phyloP scores from a whole-genome alignment of 768 basidiomycete genomes.

The Inosperma sp. region DNA sequence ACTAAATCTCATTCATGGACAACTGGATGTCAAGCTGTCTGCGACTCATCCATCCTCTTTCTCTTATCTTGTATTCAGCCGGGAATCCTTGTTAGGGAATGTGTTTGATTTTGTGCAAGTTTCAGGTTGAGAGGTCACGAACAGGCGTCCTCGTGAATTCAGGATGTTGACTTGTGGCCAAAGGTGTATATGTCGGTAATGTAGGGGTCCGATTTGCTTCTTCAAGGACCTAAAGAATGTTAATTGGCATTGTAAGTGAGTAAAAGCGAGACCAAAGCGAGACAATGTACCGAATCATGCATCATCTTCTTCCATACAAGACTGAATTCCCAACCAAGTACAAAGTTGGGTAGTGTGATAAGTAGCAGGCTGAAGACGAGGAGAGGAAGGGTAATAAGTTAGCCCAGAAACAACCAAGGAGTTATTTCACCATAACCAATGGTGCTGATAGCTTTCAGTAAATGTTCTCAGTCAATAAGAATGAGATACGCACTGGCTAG shows the following conservation, averaged over 20 bases:
- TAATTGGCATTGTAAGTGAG: not conserved
- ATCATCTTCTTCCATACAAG: slow-evolving; percentile 84
- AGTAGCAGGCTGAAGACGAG: too few species aligned
- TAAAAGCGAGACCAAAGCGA: too few species aligned
- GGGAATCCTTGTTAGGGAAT: too few species aligned
- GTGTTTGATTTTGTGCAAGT: slow-evolving; percentile 60
- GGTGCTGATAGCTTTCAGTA: slow-evolving; percentile 68
- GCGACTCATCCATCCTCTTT: too few species aligned
- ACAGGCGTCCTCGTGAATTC: too few species aligned
- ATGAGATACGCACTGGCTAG: too few species aligned
- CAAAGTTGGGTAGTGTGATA: too few species aligned
- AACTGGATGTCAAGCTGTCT: too few species aligned
- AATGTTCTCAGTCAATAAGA: slow-evolving; percentile 23
- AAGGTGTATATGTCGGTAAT: slow-evolving; percentile 8
- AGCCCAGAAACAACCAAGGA: slow-evolving; percentile 78
- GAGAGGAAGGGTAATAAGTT: too few species aligned
- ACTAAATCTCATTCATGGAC: too few species aligned
- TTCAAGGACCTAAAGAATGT: slow-evolving; percentile 1
- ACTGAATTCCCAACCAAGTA: slow-evolving; percentile 87
- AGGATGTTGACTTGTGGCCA: slow-evolving; percentile 10
- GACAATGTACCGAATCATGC: slow-evolving; percentile 35
- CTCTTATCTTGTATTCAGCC: too few species aligned
- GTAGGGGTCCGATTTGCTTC: not conserved
- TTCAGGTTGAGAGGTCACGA: slow-evolving; percentile 54
- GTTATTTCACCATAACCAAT: slow-evolving; percentile 92